Percentiles rank a stretch among this genome's conserved stretches.
Conservation (phyloP, 345 rosid genomes). For the Lumnitzera littorea region DNA sequence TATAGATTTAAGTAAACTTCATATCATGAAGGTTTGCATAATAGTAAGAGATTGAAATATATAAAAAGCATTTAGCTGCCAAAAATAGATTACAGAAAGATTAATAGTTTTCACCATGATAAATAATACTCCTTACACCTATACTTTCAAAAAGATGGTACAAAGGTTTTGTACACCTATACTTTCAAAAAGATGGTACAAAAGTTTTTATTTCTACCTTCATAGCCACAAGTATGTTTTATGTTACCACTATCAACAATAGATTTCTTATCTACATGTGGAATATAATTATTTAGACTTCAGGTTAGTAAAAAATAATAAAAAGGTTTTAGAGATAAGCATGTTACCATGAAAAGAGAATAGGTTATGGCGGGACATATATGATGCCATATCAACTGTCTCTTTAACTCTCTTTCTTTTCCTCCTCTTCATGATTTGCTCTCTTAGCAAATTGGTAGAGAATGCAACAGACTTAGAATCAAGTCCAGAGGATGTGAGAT, state of each 20-base stretch:
- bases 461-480: constrained; percentile 42
- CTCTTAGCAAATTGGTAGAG: constrained; percentile 32
- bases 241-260: constrained; percentile 29
- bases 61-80: too few relatives aligned
- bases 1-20: too few relatives aligned
- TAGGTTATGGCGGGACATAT: constrained; percentile 43
- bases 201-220: constrained; percentile 24
- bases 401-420: constrained; percentile 66
- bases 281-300: constrained; percentile 5
- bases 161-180: too few relatives aligned
- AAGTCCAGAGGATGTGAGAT: constrained; percentile 23
- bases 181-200: background rate
- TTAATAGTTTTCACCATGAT: too few relatives aligned
- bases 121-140: too few relatives aligned
- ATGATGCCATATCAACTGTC: constrained; percentile 38
- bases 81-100: too few relatives aligned
- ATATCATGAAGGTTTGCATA: too few relatives aligned
- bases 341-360: constrained; percentile 65
- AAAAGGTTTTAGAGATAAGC: constrained; percentile 3
- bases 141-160: too few relatives aligned
- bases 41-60: too few relatives aligned
- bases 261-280: constrained; percentile 46
- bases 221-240: constrained; percentile 38
- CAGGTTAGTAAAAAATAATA: background rate
- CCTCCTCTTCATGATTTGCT: constrained; percentile 46